phyloP scores from a whole-genome alignment of 192 early-diverging fungal genomes.

The Rhizophagus prolifer region DNA sequence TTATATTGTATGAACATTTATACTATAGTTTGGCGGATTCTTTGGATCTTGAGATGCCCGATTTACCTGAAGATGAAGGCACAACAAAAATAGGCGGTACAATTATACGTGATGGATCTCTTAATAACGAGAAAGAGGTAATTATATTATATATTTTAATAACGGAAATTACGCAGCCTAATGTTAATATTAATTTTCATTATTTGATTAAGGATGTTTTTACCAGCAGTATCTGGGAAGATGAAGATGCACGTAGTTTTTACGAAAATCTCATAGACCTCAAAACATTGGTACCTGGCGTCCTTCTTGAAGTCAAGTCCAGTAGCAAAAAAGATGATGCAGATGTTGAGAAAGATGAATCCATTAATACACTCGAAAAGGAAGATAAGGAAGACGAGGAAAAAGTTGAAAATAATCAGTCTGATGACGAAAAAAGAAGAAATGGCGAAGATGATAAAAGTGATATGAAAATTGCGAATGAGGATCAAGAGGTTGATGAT shows the following conservation, averaged over 20 bases:
- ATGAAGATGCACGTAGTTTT: slow-evolving; percentile 87
- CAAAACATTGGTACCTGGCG: slow-evolving; percentile 73
- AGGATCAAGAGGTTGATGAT: slow-evolving; percentile 33
- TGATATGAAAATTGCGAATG: slow-evolving; percentile 34
- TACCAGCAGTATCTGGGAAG: slow-evolving; percentile 78
- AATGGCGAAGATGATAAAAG: slow-evolving; percentile 25
- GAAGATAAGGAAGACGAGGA: slow-evolving; percentile 40
- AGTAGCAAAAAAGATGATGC: slow-evolving; percentile 36
- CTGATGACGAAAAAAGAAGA: slow-evolving; percentile 25
- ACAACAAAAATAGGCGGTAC: slow-evolving; percentile 34
- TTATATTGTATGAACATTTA: slow-evolving; percentile 2
- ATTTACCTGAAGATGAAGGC: slow-evolving; percentile 74
- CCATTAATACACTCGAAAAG: slow-evolving; percentile 24
- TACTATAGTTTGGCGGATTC: slow-evolving; percentile 64
- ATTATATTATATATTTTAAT: slow-evolving; percentile 14
- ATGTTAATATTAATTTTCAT: background rate
- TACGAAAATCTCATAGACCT: slow-evolving; percentile 88
- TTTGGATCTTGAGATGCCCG: slow-evolving; percentile 74
- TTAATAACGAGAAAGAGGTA: slow-evolving; percentile 19
- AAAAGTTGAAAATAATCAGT: slow-evolving; percentile 35
- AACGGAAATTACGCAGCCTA: slow-evolving; percentile 32
- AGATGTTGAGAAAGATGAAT: slow-evolving; percentile 36
- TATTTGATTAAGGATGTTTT: slow-evolving; percentile 36
- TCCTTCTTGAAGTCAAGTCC: slow-evolving; percentile 67
- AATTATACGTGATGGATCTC: slow-evolving; percentile 13